Evolutionary conservation across 2,329 filamentous ascomycete genomes (phyloP), one percentile per base, ranked within the genome.

Genomic region (Kalmusia sp.): DNA sequence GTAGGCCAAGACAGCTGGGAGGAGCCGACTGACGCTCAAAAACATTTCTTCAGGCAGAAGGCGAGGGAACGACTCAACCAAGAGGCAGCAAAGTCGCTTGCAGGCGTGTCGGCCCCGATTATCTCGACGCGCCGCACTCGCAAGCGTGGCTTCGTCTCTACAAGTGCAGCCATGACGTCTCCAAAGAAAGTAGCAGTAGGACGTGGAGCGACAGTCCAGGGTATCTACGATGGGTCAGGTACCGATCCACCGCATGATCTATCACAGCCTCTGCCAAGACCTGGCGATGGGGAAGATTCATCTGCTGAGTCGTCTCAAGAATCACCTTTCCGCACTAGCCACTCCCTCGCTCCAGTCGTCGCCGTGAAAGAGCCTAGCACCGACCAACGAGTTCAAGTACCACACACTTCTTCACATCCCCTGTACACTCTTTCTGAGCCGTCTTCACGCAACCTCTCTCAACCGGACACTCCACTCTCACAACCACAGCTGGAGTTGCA

Each of bases 401-500:
- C 72, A 6, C 69, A 72, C 44, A 75, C 72, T 14, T 75, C 73
- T 14, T 75, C 73, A 19, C 67, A 74, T 39, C 70, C 71, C 14
- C 56, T 57, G 8, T 61, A 55, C 14, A 64, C 61, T n/a, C 62
- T 64, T 7, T 68, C 67, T 43, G 62, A 59, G 11, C 62, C 55
- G 19, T 44, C 50, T 24, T 49, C 56, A 4, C 62, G 43, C 28
- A 57, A 62, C 21, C 58, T 46, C n/a, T 61, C 65, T 33, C 67
- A 59, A 43, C 56, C 41, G 9, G 45, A 48, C 39, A 67, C 31
- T 19, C 58, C 64, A 9, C 52, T 62, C 9, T 66, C 62, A 17
- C 67, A 65, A 43, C 41, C 60, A 3, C 63, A 67, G 19, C 61
- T 51, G 22, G 55, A 62, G 14, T 55, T 59, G 3, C 67, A 65